Conservation (phyloP, 2,329 filamentous ascomycete genomes). For the Juglanconis oblonga region DNA sequence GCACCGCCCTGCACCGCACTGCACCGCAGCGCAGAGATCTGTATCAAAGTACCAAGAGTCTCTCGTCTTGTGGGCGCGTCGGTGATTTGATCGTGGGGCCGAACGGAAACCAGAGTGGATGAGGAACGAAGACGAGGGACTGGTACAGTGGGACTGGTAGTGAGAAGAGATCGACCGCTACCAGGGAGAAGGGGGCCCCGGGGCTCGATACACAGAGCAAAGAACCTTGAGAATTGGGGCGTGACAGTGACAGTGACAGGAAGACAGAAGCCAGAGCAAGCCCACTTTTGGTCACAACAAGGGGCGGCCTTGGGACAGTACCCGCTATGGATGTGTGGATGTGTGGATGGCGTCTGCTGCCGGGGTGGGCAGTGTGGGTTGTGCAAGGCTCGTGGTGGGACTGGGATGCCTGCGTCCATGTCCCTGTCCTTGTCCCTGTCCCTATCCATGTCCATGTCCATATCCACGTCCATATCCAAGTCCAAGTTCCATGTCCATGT, state of each 20-base stretch:
- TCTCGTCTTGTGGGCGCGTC: background rate
- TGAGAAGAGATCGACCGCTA: too few relatives aligned
- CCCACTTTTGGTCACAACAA: background rate
- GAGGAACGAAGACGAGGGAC: conserved; percentile 6
- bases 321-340: conserved; percentile 11
- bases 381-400: conserved; percentile 17
- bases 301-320: conserved; percentile 11
- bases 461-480: background rate
- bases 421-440: background rate
- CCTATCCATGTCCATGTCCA: background rate
- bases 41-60: background rate
- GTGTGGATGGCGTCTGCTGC: conserved; percentile 16
- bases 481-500: background rate
- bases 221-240: too few relatives aligned
- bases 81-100: background rate
- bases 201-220: too few relatives aligned
- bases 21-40: background rate
- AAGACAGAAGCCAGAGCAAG: too few relatives aligned
- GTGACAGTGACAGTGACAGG: background rate
- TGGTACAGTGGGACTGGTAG: too few relatives aligned
- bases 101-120: background rate
- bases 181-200: too few relatives aligned
- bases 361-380: conserved; percentile 1
- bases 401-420: conserved; percentile 11
- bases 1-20: too few relatives aligned